These are phyloP conservation scores for Thraustochytrium striatum DNA, from an alignment of 352 stramenopile species.

Conservation along the genomic window DNA sequence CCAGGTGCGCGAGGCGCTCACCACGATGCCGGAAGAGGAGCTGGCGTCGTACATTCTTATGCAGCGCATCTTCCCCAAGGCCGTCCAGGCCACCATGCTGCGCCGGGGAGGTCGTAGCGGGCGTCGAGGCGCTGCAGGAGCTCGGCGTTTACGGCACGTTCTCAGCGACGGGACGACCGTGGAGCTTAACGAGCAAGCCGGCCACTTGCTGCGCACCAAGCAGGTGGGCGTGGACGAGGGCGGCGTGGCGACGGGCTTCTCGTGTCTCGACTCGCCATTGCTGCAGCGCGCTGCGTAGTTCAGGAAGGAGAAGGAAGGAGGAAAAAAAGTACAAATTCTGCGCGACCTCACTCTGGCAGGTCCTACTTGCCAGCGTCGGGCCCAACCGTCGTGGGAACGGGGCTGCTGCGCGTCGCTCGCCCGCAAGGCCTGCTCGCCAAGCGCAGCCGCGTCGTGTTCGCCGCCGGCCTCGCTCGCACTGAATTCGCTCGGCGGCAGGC, in stretches of 20 bases:
- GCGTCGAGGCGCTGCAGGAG: slow-evolving; percentile 83
- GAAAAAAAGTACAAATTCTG: not conserved
- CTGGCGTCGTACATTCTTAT: slow-evolving; percentile 90
- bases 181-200: slow-evolving; percentile 85
- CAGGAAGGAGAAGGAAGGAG: not conserved
- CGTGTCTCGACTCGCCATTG: slow-evolving; percentile 81
- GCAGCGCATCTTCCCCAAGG: slow-evolving; percentile 86
- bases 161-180: slow-evolving; percentile 61
- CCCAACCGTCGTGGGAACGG: not conserved
- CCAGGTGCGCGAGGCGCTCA: slow-evolving; percentile 76
- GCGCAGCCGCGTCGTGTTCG: too few relatives aligned
- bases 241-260: slow-evolving; percentile 87
- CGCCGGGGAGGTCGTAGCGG: slow-evolving; percentile 54
- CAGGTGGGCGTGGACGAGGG: slow-evolving; percentile 88
- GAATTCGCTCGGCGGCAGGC: too few relatives aligned
- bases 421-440: too few relatives aligned
- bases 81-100: slow-evolving; percentile 62
- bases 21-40: slow-evolving; percentile 66
- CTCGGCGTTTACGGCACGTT: slow-evolving; percentile 88
- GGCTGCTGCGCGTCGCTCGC: not conserved
- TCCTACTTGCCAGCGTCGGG: not conserved
- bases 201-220: slow-evolving; percentile 93
- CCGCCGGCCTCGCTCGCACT: too few relatives aligned
- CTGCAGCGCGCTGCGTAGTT: slow-evolving; percentile 57
- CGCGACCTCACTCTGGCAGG: not conserved